phyloP scores from a whole-genome alignment of 2,329 filamentous ascomycete genomes.

The Plectosphaerella sp. region DNA sequence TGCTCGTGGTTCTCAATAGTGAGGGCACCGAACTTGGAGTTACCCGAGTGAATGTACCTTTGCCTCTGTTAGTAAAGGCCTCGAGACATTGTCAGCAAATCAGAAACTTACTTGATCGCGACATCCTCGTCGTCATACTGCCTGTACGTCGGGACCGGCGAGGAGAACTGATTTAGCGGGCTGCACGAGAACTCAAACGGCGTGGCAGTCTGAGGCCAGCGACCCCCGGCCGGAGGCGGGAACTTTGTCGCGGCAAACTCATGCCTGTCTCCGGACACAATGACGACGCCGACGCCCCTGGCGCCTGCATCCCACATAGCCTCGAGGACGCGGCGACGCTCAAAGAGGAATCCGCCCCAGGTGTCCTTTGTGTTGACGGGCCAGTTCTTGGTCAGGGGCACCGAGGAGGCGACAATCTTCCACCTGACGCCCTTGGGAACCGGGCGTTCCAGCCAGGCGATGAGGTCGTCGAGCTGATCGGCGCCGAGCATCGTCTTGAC shows the following conservation, averaged over 20 bases:
- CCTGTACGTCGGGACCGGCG: slow-evolving; percentile 77
- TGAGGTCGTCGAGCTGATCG: slow-evolving; percentile 73
- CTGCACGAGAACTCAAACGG: slow-evolving; percentile 92
- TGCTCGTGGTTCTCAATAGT: slow-evolving; percentile 67
- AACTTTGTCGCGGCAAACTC: slow-evolving; percentile 90
- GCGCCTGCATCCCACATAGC: slow-evolving; percentile 88
- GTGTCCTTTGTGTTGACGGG: slow-evolving; percentile 82
- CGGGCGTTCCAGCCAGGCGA: slow-evolving; percentile 69
- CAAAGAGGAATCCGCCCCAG: slow-evolving; percentile 86
- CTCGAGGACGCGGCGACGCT: slow-evolving; percentile 75
- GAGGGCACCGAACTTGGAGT: slow-evolving; percentile 82
- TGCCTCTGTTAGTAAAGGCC: slow-evolving; percentile 3
- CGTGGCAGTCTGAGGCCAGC: slow-evolving; percentile 58
- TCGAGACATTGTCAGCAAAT: too few relatives aligned
- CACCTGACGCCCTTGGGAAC: slow-evolving; percentile 77
- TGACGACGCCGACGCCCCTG: slow-evolving; percentile 70
- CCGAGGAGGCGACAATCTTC: slow-evolving; percentile 88
- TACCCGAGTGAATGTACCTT: slow-evolving; percentile 77
- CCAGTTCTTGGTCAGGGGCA: slow-evolving; percentile 99
- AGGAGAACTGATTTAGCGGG: slow-evolving; percentile 89
- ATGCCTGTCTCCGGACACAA: slow-evolving; percentile 90
- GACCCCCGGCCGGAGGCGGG: slow-evolving; percentile 55
- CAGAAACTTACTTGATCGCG: slow-evolving; percentile 65
- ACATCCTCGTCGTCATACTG: slow-evolving; percentile 81
- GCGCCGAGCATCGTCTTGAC: slow-evolving; percentile 84